Percentiles rank a stretch among this genome's conserved stretches.
phyloP scores from a whole-genome alignment of 257 asterid genomes.

The Ajuga chamaepitys region DNA sequence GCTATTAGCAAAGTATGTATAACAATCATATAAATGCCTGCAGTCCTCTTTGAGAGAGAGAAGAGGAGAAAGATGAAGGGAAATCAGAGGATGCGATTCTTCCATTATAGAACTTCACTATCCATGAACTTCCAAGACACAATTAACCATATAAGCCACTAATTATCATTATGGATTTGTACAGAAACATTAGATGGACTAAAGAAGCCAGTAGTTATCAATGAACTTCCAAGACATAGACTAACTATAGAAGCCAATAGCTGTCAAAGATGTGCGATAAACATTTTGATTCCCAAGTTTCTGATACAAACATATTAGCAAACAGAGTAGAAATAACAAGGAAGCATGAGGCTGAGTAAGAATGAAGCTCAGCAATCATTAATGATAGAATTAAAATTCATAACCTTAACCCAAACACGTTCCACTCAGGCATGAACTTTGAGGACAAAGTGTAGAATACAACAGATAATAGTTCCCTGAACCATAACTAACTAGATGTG shows the following conservation, averaged over 20 bases:
- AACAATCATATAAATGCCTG: background rate
- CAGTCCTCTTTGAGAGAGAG: too few species aligned
- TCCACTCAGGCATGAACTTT: background rate
- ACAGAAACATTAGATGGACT: too few species aligned
- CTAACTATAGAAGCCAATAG: too few species aligned
- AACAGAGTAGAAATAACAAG: background rate
- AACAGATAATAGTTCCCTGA: background rate
- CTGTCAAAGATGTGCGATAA: background rate
- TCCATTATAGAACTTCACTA: too few species aligned
- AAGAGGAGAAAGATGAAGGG: background rate
- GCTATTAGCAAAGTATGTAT: background rate
- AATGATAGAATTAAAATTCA: background rate
- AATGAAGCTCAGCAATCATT: background rate
- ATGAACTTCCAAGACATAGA: too few species aligned
- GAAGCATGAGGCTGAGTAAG: background rate
- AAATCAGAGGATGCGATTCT: too few species aligned
- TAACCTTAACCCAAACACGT: slow-evolving; percentile 6
- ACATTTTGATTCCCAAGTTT: background rate
- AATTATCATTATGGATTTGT: too few species aligned
- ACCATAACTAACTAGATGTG: background rate
- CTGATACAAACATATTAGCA: background rate
- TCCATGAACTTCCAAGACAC: too few species aligned
- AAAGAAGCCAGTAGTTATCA: too few species aligned
- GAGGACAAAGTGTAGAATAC: background rate
- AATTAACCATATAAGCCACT: too few species aligned